Conservation (phyloP, 106 monocot genomes). For the Ottelia alismoides region DNA sequence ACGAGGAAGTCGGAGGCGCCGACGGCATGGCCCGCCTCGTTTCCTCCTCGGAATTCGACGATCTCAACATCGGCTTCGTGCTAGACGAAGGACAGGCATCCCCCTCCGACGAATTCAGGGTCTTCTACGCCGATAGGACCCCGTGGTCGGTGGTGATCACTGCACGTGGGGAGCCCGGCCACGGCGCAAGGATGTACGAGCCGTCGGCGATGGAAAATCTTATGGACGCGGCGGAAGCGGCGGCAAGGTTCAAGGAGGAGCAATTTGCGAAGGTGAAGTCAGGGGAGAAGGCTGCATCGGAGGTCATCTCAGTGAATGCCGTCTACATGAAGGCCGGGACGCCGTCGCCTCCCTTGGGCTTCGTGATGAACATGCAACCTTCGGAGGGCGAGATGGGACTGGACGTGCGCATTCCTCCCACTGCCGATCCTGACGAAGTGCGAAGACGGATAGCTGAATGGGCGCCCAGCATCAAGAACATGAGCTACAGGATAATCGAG, state of each 20-base stretch:
- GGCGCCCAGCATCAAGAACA: slow-evolving; percentile 61
- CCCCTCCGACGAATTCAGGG: slow-evolving; percentile 66
- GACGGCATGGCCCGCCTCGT: slow-evolving; percentile 48
- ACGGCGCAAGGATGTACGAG: slow-evolving; percentile 71
- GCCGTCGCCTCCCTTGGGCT: slow-evolving; percentile 71
- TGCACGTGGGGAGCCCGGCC: slow-evolving; percentile 59
- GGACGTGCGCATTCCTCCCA: slow-evolving; percentile 81
- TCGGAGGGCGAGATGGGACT: slow-evolving; percentile 85
- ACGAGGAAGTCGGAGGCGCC: slow-evolving; percentile 82
- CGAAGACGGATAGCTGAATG: slow-evolving; percentile 58
- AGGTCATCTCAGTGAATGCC: slow-evolving; percentile 72
- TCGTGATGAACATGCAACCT: slow-evolving; percentile 93
- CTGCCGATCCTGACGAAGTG: slow-evolving; percentile 32
- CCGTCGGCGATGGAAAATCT: slow-evolving; percentile 59
- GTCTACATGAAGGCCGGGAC: slow-evolving; percentile 77
- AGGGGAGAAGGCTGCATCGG: slow-evolving; percentile 35
- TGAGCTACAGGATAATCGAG: slow-evolving; percentile 64
- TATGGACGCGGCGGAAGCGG: slow-evolving; percentile 59
- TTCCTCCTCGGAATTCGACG: slow-evolving; percentile 46
- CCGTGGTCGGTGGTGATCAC: slow-evolving; percentile 61
- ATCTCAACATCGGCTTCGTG: slow-evolving; percentile 70
- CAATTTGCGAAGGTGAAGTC: slow-evolving; percentile 80
- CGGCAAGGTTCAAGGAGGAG: slow-evolving; percentile 50
- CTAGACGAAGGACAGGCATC: slow-evolving; percentile 96
- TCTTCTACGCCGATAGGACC: slow-evolving; percentile 76